Conservation (phyloP, 192 early-diverging fungal genomes). For the Coemansia sp. region DNA sequence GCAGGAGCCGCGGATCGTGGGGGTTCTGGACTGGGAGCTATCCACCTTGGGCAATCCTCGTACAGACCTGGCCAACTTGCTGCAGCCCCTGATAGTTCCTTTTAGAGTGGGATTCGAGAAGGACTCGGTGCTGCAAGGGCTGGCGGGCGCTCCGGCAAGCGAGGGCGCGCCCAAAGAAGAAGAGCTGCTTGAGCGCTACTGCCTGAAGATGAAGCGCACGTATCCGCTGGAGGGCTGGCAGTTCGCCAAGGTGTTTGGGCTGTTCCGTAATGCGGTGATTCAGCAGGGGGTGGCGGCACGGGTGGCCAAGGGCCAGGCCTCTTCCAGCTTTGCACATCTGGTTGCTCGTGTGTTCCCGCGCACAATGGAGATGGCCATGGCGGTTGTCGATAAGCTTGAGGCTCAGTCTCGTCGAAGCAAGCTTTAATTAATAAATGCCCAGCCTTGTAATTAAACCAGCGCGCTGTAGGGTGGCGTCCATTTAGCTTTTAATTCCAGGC, state of each 20-base stretch:
- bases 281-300: slow-evolving; percentile 88
- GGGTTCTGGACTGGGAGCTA: slow-evolving; percentile 90
- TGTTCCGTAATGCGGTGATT: slow-evolving; percentile 83
- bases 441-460: too few relatives aligned
- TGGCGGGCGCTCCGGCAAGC: slow-evolving; percentile 45
- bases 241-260: slow-evolving; percentile 82
- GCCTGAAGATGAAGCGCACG: slow-evolving; percentile 54
- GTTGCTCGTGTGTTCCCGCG: slow-evolving; percentile 40
- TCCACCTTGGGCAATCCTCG: slow-evolving; percentile 90
- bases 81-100: slow-evolving; percentile 69
- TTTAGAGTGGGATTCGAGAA: slow-evolving; percentile 9
- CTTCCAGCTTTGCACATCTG: slow-evolving; percentile 61
- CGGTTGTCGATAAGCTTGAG: slow-evolving; percentile 55
- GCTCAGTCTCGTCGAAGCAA: slow-evolving; percentile 29
- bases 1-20: slow-evolving; percentile 69
- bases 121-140: slow-evolving; percentile 34
- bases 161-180: slow-evolving; percentile 65
- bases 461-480: too few relatives aligned
- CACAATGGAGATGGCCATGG: slow-evolving; percentile 55
- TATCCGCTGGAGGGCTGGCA: slow-evolving; percentile 79
- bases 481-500: too few relatives aligned
- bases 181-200: slow-evolving; percentile 72
- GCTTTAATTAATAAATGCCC: slow-evolving; percentile 10
- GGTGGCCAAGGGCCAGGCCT: slow-evolving; percentile 81
- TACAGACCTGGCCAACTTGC: slow-evolving; percentile 83